Conservation (phyloP, 2,329 filamentous ascomycete species). For the Arthrobotrys conoides region DNA sequence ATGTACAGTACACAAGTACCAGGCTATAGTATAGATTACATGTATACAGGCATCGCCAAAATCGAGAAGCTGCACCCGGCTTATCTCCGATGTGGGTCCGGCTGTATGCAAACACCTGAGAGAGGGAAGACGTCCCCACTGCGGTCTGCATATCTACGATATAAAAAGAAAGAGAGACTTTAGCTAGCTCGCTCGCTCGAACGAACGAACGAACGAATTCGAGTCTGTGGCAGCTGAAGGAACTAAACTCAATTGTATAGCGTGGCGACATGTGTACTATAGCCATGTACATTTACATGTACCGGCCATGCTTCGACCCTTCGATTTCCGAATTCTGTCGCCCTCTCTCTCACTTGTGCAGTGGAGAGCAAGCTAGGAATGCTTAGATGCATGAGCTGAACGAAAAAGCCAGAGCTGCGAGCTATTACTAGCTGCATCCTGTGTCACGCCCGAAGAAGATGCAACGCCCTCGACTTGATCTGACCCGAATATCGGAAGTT, state of each 20-base stretch:
- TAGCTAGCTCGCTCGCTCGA: slow-evolving; percentile 1
- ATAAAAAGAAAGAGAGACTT: slow-evolving; percentile 37
- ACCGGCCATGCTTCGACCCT: neutral
- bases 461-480: slow-evolving; percentile 48
- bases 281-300: too few relatives aligned
- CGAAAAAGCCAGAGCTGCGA: slow-evolving; percentile 9
- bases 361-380: slow-evolving; percentile 17
- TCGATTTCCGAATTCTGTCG: slow-evolving; percentile 25
- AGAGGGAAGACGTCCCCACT: slow-evolving; percentile 13
- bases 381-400: slow-evolving; percentile 31
- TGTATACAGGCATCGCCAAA: slow-evolving; percentile 17
- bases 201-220: neutral
- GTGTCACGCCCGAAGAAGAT: slow-evolving; percentile 58
- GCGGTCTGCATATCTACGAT: slow-evolving; percentile 17
- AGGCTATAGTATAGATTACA: neutral
- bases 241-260: slow-evolving; percentile 13
- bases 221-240: slow-evolving; percentile 7
- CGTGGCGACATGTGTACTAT: slow-evolving; percentile 21
- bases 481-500: slow-evolving; percentile 55
- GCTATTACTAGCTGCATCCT: slow-evolving; percentile 34
- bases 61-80: slow-evolving; percentile 10
- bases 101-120: neutral
- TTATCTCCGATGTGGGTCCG: slow-evolving; percentile 43
- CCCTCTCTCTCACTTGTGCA: neutral
- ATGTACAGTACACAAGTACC: neutral